These are phyloP conservation scores for Cytospora leucostoma DNA, from an alignment of 2,329 filamentous ascomycete species.

Conservation along the genomic window DNA sequence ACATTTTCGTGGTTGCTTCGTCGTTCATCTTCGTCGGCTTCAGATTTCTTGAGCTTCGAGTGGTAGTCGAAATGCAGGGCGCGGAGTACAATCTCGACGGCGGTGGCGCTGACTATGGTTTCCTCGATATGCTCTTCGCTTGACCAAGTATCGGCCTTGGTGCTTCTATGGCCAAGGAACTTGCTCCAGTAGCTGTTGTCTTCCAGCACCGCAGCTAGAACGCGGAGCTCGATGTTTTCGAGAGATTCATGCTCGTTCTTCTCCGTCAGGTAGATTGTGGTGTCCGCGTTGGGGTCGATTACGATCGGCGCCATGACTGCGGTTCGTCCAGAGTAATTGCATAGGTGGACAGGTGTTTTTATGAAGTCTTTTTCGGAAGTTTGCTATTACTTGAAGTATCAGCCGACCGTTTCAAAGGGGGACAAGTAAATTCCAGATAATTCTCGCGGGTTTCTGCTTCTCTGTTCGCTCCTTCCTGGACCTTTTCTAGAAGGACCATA, in stretches of 20 bases:
- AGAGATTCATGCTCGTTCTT: neutral
- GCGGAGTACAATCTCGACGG: neutral
- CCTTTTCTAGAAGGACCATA: too few species aligned
- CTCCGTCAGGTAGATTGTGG: neutral
- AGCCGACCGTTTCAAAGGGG: too few species aligned
- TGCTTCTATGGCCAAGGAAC: neutral
- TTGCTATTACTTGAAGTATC: too few species aligned
- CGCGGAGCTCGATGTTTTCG: neutral
- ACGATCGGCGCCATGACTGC: neutral
- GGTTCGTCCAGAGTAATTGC: neutral
- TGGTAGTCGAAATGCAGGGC: neutral
- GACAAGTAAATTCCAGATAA: too few species aligned
- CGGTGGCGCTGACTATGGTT: neutral
- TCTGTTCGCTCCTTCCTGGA: too few species aligned
- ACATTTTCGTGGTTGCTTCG: neutral
- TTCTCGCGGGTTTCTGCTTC: too few species aligned
- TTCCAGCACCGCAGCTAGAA: neutral
- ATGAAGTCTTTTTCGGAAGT: neutral
- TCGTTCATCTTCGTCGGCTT: neutral
- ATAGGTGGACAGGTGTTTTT: too few species aligned
- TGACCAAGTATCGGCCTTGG: neutral
- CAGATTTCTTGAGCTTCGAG: neutral
- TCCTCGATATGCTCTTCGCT: slow-evolving; percentile 1
- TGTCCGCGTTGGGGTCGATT: neutral
- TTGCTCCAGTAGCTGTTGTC: neutral